Base-by-base conservation (phyloP, 2,329 filamentous ascomycete genomes). In the Chrysoporthe austroafricana region DNA sequence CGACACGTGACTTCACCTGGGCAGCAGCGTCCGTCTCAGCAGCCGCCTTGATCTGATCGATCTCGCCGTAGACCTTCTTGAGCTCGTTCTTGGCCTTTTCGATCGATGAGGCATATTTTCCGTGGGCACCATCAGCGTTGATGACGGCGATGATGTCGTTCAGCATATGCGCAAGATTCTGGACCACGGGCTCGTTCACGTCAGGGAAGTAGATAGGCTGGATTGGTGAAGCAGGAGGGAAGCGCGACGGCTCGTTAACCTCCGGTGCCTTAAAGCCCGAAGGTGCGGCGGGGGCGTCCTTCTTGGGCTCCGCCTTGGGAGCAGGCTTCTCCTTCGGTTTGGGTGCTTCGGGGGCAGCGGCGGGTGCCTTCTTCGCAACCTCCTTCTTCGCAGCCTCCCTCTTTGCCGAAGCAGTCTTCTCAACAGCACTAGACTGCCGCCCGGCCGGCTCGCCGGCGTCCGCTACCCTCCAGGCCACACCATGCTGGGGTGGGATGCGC, bases 71-170 rank as follows among this genome's bases (percentile, higher is more conserved):
- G 65, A 98, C 90, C 78, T 90, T 91, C 76, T 85, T 81, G 63
- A 98, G 84, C 72, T 97, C 91, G 64, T 85, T 84, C 85, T 97
- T 98, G 70, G 95, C 94, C 83, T 96, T 94, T 73, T 86, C 83
- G 68, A 99, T 89, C 0, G 93, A 90, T 2, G 87, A 86, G 63
- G 88, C 89, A 80, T 96, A 97, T 78, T 91, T 93, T 73, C 86
- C 86, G 70, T 90, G 88, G 67, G 92, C 88, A 70, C 90, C 88
- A 77, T 97, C 95, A 67, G 92, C 91, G 78, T 97, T 97, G 77
- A 97, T 90, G 59, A 96, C 93, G 9, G 92, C 90, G 76, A 99
- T 97, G 74, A 99, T 91, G 79, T 97, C 93, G 81, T 99, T 99
- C 74, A 99, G 86, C 81, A 97, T 95, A 82, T 93, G 95, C 69